phyloP scores from a whole-genome alignment of 495 filamentous ascomycete species.

The Pyrenula massariospora region DNA sequence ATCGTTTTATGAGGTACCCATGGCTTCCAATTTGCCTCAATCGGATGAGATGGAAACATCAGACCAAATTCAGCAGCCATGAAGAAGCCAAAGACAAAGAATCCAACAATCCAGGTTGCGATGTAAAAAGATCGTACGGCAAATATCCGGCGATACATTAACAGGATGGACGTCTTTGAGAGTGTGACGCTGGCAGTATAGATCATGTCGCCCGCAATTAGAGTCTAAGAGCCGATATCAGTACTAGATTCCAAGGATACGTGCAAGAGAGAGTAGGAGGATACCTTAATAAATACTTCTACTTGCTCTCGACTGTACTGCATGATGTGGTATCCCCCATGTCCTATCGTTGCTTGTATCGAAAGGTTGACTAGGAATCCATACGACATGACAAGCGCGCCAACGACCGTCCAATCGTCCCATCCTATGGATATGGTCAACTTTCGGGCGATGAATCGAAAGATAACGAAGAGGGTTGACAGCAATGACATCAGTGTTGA shows the following conservation, averaged over 20 bases:
- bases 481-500: background rate
- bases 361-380: background rate
- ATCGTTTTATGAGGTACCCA: slow-evolving; percentile 3
- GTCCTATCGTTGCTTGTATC: background rate
- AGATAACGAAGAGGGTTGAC: background rate
- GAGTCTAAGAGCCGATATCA: background rate
- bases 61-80: background rate
- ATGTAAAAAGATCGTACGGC: slow-evolving; percentile 1
- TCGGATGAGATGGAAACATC: slow-evolving; percentile 1
- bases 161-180: slow-evolving; percentile 3
- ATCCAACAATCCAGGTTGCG: background rate
- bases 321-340: background rate
- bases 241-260: too few relatives aligned
- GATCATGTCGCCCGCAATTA: background rate
- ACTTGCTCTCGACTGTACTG: background rate
- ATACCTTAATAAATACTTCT: background rate
- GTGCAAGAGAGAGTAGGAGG: background rate
- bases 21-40: slow-evolving; percentile 4
- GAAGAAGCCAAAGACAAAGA: slow-evolving; percentile 2
- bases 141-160: slow-evolving; percentile 6
- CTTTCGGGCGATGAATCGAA: background rate
- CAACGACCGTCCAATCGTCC: background rate
- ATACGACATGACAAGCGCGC: background rate
- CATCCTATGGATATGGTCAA: background rate
- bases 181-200: slow-evolving; percentile 2